These are phyloP conservation scores for Alternaria infectoria DNA, from an alignment of 2,329 filamentous ascomycete genomes.

Conservation along the genomic window DNA sequence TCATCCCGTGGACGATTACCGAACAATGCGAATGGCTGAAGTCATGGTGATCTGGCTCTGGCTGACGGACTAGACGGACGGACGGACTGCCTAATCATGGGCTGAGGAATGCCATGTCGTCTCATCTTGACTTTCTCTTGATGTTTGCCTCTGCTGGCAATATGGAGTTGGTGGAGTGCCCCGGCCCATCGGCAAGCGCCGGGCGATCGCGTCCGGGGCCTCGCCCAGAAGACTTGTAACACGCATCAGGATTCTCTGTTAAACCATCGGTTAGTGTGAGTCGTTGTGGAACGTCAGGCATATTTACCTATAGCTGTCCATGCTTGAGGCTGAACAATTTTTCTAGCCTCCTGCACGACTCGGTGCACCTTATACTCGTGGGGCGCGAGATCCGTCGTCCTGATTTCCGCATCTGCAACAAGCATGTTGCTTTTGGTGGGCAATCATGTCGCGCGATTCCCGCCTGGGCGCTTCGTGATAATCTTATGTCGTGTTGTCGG, in stretches of 20 bases:
- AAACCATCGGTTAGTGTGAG: slow-evolving; percentile 9
- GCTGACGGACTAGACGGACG: background rate
- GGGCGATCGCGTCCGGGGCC: slow-evolving; percentile 16
- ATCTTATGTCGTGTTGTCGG: background rate
- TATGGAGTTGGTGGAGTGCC: slow-evolving; percentile 3
- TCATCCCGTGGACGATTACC: slow-evolving; percentile 10
- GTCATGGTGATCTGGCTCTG: slow-evolving; percentile 2
- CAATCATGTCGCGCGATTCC: background rate
- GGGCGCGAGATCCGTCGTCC: background rate
- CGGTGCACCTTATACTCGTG: background rate
- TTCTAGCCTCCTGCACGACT: slow-evolving; percentile 1
- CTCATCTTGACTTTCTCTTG: slow-evolving; percentile 15
- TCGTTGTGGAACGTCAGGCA: background rate
- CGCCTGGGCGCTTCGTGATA: background rate
- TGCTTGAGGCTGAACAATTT: background rate
- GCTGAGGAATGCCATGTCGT: background rate
- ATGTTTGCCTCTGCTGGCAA: slow-evolving; percentile 7
- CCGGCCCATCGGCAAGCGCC: slow-evolving; percentile 16
- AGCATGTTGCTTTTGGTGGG: background rate
- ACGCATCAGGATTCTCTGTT: slow-evolving; percentile 6
- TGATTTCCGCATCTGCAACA: background rate
- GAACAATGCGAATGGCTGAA: slow-evolving; percentile 4
- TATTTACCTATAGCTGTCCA: slow-evolving; percentile 8
- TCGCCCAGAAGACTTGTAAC: slow-evolving; percentile 10
- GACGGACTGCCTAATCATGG: background rate